A percentile compares a stretch with the other conserved stretches of the same genome.
These are phyloP conservation scores for Adansonia rubrostipa DNA, from an alignment of 441 rosid species.

Conservation along the genomic window DNA sequence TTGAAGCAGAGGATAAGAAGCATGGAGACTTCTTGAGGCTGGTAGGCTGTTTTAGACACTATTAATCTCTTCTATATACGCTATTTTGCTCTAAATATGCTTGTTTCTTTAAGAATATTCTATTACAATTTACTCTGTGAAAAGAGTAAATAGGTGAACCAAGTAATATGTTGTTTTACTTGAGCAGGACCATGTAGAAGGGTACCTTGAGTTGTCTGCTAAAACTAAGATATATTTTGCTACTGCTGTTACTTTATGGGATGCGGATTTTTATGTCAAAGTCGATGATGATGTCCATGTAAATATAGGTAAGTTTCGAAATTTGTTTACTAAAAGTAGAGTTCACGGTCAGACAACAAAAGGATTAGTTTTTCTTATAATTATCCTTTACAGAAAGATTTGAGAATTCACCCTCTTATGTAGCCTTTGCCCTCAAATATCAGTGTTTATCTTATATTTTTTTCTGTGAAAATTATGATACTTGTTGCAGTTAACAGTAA, in stretches of 20 bases:
- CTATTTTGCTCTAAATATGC: conserved; percentile 8
- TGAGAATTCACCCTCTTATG: background rate
- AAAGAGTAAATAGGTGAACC: background rate
- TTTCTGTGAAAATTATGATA: background rate
- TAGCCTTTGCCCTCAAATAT: background rate
- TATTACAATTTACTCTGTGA: background rate
- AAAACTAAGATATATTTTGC: conserved; percentile 94
- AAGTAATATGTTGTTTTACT: conserved; percentile 19
- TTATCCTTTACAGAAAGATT: background rate
- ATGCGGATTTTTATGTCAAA: conserved; percentile 95
- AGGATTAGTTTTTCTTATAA: background rate
- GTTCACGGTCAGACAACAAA: background rate
- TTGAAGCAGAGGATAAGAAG: conserved; percentile 87
- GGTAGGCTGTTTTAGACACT: conserved; percentile 43
- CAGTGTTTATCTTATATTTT: background rate
- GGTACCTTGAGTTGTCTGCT: conserved; percentile 94
- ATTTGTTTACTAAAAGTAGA: background rate
- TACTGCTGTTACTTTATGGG: conserved; percentile 82
- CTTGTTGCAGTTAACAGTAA: conserved; percentile 4
- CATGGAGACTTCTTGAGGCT: conserved; percentile 90
- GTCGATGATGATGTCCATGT: conserved; percentile 99
- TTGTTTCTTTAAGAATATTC: conserved; percentile 7
- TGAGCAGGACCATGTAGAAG: conserved; percentile 92
- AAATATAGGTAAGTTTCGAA: conserved; percentile 65
- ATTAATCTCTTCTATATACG: conserved; percentile 4